Conservation (phyloP, 495 filamentous ascomycete genomes). For the Aspergillus olivimuriae region DNA sequence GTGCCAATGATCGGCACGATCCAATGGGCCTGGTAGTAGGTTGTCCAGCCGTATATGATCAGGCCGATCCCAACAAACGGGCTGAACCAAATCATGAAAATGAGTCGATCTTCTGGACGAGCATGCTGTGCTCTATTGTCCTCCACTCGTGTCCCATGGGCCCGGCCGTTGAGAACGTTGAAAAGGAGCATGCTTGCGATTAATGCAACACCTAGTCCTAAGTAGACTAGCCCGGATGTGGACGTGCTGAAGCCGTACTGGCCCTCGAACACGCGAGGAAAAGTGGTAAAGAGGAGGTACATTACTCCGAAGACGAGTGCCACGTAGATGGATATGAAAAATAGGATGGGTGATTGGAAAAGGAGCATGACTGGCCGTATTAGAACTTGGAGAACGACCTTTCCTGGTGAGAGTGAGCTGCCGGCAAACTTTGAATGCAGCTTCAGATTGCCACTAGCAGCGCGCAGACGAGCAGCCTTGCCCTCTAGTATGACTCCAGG, state of each 20-base stretch:
- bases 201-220: conserved; percentile 29
- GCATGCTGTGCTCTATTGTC: conserved; percentile 6
- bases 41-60: conserved; percentile 33
- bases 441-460: conserved; percentile 43
- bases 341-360: conserved; percentile 28
- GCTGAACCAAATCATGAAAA: conserved; percentile 22
- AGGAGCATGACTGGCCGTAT: conserved; percentile 27
- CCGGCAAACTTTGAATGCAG: background rate
- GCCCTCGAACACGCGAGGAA: conserved; percentile 26
- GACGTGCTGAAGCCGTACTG: conserved; percentile 24
- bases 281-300: conserved; percentile 38
- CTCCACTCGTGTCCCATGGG: conserved; percentile 12
- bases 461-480: conserved; percentile 54
- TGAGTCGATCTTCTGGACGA: conserved; percentile 26
- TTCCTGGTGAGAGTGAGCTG: conserved; percentile 27
- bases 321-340: conserved; percentile 27
- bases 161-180: conserved; percentile 17
- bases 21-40: conserved; percentile 29
- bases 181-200: conserved; percentile 19
- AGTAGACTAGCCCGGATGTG: conserved; percentile 27
- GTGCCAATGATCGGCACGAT: conserved; percentile 33
- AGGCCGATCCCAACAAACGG: conserved; percentile 22
- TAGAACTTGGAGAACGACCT: conserved; percentile 27
- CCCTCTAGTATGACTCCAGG: conserved; percentile 63
- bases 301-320: conserved; percentile 28